Conservation (phyloP, 495 filamentous ascomycete genomes). For the Astrothelium macrocarpum region DNA sequence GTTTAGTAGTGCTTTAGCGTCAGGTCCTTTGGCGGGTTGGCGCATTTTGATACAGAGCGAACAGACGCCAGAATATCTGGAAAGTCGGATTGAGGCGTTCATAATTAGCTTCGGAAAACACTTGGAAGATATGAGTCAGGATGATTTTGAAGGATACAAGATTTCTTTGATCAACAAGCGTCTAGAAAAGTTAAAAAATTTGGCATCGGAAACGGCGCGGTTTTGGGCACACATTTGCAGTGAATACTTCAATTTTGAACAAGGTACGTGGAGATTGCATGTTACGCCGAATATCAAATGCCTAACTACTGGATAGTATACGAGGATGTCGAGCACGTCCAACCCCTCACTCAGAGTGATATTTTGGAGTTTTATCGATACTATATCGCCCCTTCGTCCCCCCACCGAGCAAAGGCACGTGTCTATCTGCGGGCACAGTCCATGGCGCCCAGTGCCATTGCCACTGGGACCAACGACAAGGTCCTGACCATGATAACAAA, state of each 20-base stretch:
- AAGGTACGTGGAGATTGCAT: constrained; percentile 44
- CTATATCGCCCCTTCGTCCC: constrained; percentile 66
- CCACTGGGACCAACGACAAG: constrained; percentile 45
- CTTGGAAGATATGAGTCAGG: constrained; percentile 66
- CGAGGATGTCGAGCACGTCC: constrained; percentile 64
- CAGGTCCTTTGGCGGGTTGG: constrained; percentile 67
- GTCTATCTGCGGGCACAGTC: constrained; percentile 74
- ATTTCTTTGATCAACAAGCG: constrained; percentile 79
- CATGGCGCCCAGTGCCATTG: constrained; percentile 32
- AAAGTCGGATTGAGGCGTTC: constrained; percentile 79
- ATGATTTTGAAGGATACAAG: constrained; percentile 86
- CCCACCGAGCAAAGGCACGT: constrained; percentile 65
- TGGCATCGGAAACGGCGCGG: constrained; percentile 70
- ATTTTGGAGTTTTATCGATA: constrained; percentile 69
- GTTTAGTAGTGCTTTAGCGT: constrained; percentile 64
- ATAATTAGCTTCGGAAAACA: constrained; percentile 52
- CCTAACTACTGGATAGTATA: constrained; percentile 44
- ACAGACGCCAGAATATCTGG: constrained; percentile 69
- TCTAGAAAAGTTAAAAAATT: constrained; percentile 86
- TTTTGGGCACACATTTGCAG: constrained; percentile 78
- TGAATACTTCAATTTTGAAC: constrained; percentile 83
- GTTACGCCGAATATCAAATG: not conserved
- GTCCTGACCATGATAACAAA: constrained; percentile 42
- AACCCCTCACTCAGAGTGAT: constrained; percentile 64
- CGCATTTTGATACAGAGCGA: constrained; percentile 93